phyloP scores from a whole-genome alignment of 2,329 filamentous ascomycete species.

The Sporothrix mexicana region DNA sequence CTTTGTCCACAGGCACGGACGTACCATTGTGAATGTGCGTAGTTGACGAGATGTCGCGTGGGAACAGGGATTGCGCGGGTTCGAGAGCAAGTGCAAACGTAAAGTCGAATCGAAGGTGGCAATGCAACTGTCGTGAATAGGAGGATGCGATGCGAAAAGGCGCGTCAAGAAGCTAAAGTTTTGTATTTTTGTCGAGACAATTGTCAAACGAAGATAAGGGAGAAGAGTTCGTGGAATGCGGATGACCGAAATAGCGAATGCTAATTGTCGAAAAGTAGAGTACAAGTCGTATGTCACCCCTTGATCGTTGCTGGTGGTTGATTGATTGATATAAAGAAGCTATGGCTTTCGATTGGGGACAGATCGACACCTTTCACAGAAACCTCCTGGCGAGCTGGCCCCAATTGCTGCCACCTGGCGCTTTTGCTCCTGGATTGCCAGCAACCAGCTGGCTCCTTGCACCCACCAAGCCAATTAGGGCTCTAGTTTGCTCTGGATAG shows the following conservation, averaged over 20 bases:
- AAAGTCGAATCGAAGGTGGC: background rate
- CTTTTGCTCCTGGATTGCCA: background rate
- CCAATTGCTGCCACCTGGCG: slow-evolving; percentile 23
- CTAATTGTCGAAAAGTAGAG: background rate
- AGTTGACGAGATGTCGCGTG: slow-evolving; percentile 17
- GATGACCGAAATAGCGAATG: background rate
- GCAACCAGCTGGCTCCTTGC: slow-evolving; percentile 4
- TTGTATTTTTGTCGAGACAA: background rate
- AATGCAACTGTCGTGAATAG: background rate
- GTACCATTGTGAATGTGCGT: slow-evolving; percentile 38
- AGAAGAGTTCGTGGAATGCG: background rate
- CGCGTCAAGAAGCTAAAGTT: background rate
- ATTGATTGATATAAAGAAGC: slow-evolving; percentile 22
- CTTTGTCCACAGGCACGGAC: background rate
- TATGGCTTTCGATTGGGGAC: slow-evolving; percentile 23
- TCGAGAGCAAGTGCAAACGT: background rate
- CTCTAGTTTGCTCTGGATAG: background rate
- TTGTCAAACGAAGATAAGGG: background rate
- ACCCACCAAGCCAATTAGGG: slow-evolving; percentile 11
- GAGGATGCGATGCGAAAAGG: background rate
- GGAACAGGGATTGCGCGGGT: background rate
- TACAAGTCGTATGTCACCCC: background rate
- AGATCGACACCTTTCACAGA: slow-evolving; percentile 20
- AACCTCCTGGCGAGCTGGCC: too few relatives aligned
- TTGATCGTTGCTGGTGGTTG: background rate